phyloP scores from a whole-genome alignment of 164 flowering plant species.

The Euptelea pleiosperma region DNA sequence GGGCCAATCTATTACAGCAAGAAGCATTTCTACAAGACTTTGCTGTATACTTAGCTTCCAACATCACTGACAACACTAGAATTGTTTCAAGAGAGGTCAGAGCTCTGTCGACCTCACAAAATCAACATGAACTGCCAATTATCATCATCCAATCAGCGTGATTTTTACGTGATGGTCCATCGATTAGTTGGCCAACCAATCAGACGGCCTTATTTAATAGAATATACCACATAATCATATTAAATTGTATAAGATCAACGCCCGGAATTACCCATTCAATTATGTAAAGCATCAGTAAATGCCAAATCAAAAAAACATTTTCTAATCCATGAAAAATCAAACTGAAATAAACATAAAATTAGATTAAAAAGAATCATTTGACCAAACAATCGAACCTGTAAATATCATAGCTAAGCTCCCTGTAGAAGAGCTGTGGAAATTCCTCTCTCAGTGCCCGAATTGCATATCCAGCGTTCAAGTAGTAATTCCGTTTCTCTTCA shows the following conservation, averaged over 20 bases:
- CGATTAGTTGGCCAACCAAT: too few relatives aligned
- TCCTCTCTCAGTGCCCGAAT: constrained; percentile 78
- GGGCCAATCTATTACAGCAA: too few relatives aligned
- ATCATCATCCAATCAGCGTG: background rate
- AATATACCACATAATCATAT: too few relatives aligned
- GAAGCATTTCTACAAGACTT: too few relatives aligned
- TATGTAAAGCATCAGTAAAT: background rate
- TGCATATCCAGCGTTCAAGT: constrained; percentile 74
- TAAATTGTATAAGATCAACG: too few relatives aligned
- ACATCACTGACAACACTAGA: too few relatives aligned
- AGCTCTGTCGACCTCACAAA: too few relatives aligned
- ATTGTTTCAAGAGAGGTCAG: too few relatives aligned
- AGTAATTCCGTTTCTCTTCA: constrained; percentile 62
- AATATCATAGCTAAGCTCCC: constrained; percentile 60
- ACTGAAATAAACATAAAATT: background rate
- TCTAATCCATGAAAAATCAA: background rate
- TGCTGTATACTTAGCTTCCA: too few relatives aligned
- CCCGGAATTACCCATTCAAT: too few relatives aligned
- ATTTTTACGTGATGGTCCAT: too few relatives aligned
- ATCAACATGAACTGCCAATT: background rate
- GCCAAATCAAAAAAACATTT: background rate
- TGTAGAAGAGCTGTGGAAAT: constrained; percentile 60
- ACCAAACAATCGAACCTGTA: constrained; percentile 55
- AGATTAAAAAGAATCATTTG: background rate
- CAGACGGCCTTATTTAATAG: too few relatives aligned